Base-by-base conservation (phyloP, 169 alveolate species). In the Gregarina niphandrodes region DNA sequence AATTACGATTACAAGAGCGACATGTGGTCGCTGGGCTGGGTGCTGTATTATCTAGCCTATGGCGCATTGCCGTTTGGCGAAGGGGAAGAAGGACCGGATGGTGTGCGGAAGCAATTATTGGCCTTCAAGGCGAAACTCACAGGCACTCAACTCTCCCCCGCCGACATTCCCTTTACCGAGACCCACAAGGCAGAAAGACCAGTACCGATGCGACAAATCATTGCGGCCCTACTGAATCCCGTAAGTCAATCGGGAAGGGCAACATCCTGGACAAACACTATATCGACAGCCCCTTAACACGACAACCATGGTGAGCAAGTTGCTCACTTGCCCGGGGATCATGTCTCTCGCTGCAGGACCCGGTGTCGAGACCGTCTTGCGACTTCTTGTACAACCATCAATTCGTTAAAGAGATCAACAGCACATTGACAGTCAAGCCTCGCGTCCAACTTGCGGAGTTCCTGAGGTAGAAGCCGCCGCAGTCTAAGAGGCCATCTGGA, bases 11-110 rank as follows among this genome's bases (percentile, higher is more conserved):
- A 51, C 15, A 54, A 67, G 38, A 50, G 69, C 18, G 82, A 70
- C 38, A 58, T 70, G 64, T 70, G 82, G 82, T 55, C 72, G 24
- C 47, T 70, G 31, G 82, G 82, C n/a, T 47, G 67, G 20, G 45
- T 67, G 3, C 53, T 70, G n/a, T 70, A 49, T 44, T 56, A 48
- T 11, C 30, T 70, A 32, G 63, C 68, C 29, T 70, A 53, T 49
- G 67, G 61, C 3, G 16, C 15, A 4, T 26, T 64, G 21, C 75
- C 75, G 4, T 64, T 46, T 37, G 11, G 9, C 18, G 58, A 49
- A 23, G n/a, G n/a, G n/a, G n/a, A n/a, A n/a, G n/a, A 26, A 13
- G 11, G 73, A 48, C 11, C 70, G 67, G 0, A 13, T 43, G 30
- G 43, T 21, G 42, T 48, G 69, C 42, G 46, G 64, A 0, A 4